Base-by-base conservation (phyloP, 148 eudicot species). In the Vaccinium corymbosum region DNA sequence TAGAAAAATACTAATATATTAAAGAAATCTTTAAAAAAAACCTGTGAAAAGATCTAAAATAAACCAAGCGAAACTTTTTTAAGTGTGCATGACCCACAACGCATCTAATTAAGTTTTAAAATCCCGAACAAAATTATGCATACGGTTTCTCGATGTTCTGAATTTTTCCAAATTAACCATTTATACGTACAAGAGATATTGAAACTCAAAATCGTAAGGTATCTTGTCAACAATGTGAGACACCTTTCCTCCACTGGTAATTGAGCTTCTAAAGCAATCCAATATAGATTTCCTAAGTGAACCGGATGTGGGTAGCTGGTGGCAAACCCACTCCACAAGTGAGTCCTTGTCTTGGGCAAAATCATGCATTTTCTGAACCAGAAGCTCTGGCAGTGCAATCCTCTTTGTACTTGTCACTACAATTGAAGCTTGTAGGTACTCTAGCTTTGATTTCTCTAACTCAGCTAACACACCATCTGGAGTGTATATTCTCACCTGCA, bases 261-360 rank as follows among this genome's bases (percentile, higher is more conserved):
- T 82, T 42, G 80, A 68, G 42, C 91, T 91, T 81, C 90, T 91
- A 48, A 90, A 96, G 89, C 97, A 93, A 72, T 94, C 99, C 32
- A 94, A 97, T 70, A 97, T 93, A 0, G 97, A 93, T 88, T 97
- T 97, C 52, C 99, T 85, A 14, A 97, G 81, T 0, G 98, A 88
- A 2, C 98, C 97, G 6, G 99, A 94, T 0, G 99, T 91, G 2
- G 99, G 99, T 42, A 97, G 79, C 81, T 97, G 97, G 6, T 92
- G 94, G 78, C 95, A 93, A 46, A 97, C 87, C 99, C 99, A 97
- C 77, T 94, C 91, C 7, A 92, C 86, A 62, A 97, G 78, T 15
- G 94, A 87, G 55, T 92, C 90, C 86, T 83, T 42, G 12, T 93
- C 95, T 38, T 35, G 78, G 5, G 94, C 93, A n/a, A 97, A 92